Conservation (phyloP, 306 rosid genomes). For the Dryas octopetala region DNA sequence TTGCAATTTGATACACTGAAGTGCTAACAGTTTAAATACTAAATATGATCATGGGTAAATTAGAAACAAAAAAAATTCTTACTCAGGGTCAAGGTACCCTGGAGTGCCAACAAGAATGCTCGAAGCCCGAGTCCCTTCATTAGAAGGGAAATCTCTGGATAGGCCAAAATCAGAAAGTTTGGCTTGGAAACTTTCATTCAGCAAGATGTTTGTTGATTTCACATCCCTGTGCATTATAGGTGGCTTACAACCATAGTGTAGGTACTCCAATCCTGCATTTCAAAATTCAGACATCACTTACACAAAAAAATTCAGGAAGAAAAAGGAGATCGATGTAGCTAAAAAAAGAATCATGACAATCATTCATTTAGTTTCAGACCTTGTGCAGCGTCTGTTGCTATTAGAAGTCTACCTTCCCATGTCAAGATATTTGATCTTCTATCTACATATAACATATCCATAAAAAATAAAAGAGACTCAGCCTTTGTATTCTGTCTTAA, state of each 20-base stretch:
- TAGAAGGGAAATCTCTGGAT: constrained; percentile 16
- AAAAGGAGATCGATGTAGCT: no score
- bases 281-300: not conserved
- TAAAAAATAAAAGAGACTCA: not conserved
- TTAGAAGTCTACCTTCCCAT: constrained; percentile 19
- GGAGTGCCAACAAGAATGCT: constrained; percentile 6
- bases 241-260: constrained; percentile 44
- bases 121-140: not conserved
- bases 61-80: not conserved
- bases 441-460: not conserved
- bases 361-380: constrained; percentile 6
- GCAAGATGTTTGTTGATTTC: constrained; percentile 33
- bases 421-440: not conserved
- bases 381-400: constrained; percentile 25
- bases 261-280: constrained; percentile 13
- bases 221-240: constrained; percentile 41
- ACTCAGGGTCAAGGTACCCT: constrained; percentile 27
- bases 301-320: no score
- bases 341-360: not conserved
- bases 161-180: constrained; percentile 43
- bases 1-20: not conserved
- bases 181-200: constrained; percentile 30
- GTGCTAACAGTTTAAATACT: not conserved
- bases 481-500: not conserved
- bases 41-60: not conserved